A percentile compares a stretch with the other conserved stretches of the same genome.
These are phyloP conservation scores for Trapa bicornis DNA, from an alignment of 345 rosid species.

Conservation along the genomic window DNA sequence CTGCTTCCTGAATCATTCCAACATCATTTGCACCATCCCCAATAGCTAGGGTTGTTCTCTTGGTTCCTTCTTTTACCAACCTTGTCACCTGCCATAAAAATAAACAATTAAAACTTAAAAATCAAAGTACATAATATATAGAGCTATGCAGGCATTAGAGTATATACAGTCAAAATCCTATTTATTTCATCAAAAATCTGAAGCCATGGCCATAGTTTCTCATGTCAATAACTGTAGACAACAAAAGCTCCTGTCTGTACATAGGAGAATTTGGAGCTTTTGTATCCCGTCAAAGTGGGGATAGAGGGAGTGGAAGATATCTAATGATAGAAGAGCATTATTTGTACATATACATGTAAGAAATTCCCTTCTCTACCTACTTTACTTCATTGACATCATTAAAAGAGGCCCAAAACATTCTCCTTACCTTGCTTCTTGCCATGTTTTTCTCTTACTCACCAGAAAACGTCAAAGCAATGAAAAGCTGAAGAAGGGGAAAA, in stretches of 20 bases:
- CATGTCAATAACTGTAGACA: not conserved
- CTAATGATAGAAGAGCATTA: not conserved
- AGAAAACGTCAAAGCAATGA: not conserved
- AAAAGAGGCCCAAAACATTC: not conserved
- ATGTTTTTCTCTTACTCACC: too few relatives aligned
- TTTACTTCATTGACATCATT: too few relatives aligned
- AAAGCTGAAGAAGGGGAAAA: slow-evolving; percentile 20
- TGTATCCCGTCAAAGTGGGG: not conserved
- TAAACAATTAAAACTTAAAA: not conserved
- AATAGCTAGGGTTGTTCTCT: slow-evolving; percentile 57
- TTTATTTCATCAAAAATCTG: not conserved
- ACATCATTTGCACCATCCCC: slow-evolving; percentile 90
- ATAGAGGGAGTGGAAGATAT: too few relatives aligned
- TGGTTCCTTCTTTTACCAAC: slow-evolving; percentile 55
- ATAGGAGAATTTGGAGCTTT: not conserved
- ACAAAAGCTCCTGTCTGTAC: not conserved
- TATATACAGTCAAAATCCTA: not conserved
- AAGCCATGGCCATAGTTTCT: not conserved
- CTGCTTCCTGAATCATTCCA: slow-evolving; percentile 95
- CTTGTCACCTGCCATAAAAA: slow-evolving; percentile 40
- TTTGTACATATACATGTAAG: not conserved
- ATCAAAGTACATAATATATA: not conserved
- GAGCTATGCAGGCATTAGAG: too few relatives aligned
- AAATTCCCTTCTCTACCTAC: not conserved
- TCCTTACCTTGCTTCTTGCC: too few relatives aligned